A percentile compares a stretch with the other conserved stretches of the same genome.
Conservation (phyloP, 306 rosid genomes). For the Rosa rugosa region DNA sequence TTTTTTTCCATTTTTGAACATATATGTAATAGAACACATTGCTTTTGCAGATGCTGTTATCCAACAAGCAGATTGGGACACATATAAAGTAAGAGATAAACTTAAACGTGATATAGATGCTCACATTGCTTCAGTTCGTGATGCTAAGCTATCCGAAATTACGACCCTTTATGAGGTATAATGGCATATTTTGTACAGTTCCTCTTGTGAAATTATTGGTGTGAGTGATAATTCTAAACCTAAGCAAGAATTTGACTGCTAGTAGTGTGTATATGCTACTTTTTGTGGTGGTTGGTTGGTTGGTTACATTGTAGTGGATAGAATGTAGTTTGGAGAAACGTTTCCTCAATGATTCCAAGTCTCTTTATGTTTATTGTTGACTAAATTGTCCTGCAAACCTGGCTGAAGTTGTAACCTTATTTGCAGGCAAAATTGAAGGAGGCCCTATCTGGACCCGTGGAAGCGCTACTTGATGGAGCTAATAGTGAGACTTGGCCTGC, state of each 20-base stretch:
- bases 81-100: slow-evolving; percentile 81
- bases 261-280: neutral
- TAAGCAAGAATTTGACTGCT: neutral
- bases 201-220: slow-evolving; percentile 18
- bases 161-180: slow-evolving; percentile 67
- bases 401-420: slow-evolving; percentile 31
- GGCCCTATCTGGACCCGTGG: slow-evolving; percentile 77
- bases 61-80: slow-evolving; percentile 79
- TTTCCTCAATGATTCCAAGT: slow-evolving; percentile 5
- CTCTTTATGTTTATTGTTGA: slow-evolving; percentile 18
- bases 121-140: slow-evolving; percentile 64
- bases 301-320: neutral
- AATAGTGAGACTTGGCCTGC: slow-evolving; percentile 84
- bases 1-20: slow-evolving; percentile 4
- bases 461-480: slow-evolving; percentile 92
- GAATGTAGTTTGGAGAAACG: slow-evolving; percentile 7
- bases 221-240: neutral
- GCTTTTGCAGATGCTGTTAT: slow-evolving; percentile 72
- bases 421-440: slow-evolving; percentile 78
- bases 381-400: slow-evolving; percentile 24
- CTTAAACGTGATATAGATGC: slow-evolving; percentile 85
- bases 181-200: slow-evolving; percentile 6
- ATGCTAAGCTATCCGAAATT: slow-evolving; percentile 76
- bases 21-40: slow-evolving; percentile 26
- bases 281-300: neutral